These are phyloP conservation scores for Microbotryum saponariae DNA, from an alignment of 1,284 basidiomycete species.

Conservation along the genomic window DNA sequence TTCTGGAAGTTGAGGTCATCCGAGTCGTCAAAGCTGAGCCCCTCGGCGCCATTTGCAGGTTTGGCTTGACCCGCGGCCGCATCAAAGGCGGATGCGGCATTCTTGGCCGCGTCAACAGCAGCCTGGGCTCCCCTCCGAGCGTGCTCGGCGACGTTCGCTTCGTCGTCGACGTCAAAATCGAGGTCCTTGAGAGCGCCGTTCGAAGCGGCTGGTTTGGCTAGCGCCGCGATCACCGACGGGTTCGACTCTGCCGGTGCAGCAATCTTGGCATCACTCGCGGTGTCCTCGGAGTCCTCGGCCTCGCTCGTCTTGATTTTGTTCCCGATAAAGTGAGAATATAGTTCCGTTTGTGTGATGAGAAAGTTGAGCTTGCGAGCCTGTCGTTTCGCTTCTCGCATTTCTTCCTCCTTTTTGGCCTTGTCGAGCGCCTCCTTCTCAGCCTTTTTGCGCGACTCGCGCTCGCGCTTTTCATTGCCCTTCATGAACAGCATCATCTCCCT, in stretches of 20 bases:
- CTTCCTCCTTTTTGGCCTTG: slow-evolving; percentile 85
- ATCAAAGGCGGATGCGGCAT: slow-evolving; percentile 78
- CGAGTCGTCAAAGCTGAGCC: slow-evolving; percentile 51
- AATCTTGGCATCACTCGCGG: slow-evolving; percentile 39
- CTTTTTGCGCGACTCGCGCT: slow-evolving; percentile 82
- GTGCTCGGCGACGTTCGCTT: slow-evolving; percentile 79
- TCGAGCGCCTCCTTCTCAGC: slow-evolving; percentile 92
- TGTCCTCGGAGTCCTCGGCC: slow-evolving; percentile 66
- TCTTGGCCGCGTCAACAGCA: slow-evolving; percentile 70
- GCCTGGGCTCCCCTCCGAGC: slow-evolving; percentile 85
- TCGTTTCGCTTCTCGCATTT: slow-evolving; percentile 87
- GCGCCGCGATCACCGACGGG: slow-evolving; percentile 15
- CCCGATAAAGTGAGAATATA: slow-evolving; percentile 98
- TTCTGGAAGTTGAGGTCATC: slow-evolving; percentile 99
- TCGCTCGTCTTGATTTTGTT: slow-evolving; percentile 95
- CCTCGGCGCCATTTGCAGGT: slow-evolving; percentile 21
- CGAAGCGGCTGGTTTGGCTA: slow-evolving; percentile 22
- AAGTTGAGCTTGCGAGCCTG: slow-evolving; percentile 98
- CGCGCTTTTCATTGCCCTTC: slow-evolving; percentile 96
- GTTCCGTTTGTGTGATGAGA: slow-evolving; percentile 96
- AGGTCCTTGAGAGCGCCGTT: slow-evolving; percentile 57
- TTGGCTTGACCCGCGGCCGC: slow-evolving; percentile 50
- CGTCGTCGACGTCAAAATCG: slow-evolving; percentile 92
- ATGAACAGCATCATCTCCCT: slow-evolving; percentile 83
- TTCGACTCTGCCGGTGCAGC: slow-evolving; percentile 23